phyloP scores from a whole-genome alignment of 805 yeast species.

The Saccharomycopsis babjevae region DNA sequence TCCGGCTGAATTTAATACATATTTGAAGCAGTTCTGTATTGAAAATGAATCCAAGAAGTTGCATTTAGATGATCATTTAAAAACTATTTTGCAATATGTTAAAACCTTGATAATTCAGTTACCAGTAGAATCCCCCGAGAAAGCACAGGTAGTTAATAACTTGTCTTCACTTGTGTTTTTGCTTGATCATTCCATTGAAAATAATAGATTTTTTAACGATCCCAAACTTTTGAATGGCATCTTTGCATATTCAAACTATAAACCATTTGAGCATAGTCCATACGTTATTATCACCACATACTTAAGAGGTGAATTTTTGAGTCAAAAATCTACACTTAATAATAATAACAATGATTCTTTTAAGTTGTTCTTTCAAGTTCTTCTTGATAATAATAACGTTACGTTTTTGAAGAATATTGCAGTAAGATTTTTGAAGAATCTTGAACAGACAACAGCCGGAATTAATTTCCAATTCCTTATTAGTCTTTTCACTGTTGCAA shows the following conservation, averaged over 20 bases:
- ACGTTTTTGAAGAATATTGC: neutral
- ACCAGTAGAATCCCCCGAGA: neutral
- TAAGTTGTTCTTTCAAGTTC: neutral
- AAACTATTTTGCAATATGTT: neutral
- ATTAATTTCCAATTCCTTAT: constrained; percentile 5
- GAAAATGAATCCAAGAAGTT: neutral
- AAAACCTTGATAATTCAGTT: neutral
- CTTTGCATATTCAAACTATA: neutral
- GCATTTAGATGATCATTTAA: constrained; percentile 3
- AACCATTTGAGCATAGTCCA: constrained; percentile 3
- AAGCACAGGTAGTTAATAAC: neutral
- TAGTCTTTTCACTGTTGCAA: neutral
- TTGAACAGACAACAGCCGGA: constrained; percentile 1
- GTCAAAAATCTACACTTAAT: constrained; percentile 2
- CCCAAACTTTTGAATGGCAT: constrained; percentile 2
- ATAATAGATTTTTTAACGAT: constrained; percentile 11
- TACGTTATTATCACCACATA: constrained; percentile 8
- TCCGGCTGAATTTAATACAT: constrained; percentile 4
- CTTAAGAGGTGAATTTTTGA: constrained; percentile 15
- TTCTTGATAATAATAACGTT: neutral
- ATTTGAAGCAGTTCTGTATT: neutral
- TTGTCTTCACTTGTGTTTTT: constrained; percentile 4
- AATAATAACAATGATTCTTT: constrained; percentile 9
- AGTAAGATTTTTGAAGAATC: neutral
- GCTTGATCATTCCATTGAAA: constrained; percentile 11